Conservation (phyloP, 805 yeast genomes). For the Blastobotrys terrestris region DNA sequence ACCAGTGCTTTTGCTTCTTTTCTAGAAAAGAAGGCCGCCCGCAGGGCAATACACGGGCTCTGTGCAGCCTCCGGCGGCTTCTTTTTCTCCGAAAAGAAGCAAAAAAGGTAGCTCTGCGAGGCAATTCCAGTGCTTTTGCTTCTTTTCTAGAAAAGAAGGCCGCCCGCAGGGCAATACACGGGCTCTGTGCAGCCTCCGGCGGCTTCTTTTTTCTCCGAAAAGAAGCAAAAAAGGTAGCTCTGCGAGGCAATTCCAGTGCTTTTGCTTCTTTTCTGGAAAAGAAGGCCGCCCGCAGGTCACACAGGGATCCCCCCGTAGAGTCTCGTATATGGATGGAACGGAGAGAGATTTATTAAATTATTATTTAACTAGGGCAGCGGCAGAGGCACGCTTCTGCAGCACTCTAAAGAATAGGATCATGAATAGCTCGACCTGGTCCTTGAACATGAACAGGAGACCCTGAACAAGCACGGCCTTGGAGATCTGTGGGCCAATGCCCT, state of each 20-base stretch:
- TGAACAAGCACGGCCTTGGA: constrained; percentile 78
- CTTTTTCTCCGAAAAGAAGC: background rate
- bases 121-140: background rate
- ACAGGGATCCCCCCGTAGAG: too few species aligned
- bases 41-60: too few species aligned
- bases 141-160: background rate
- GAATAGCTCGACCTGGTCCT: constrained; percentile 49
- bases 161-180: background rate
- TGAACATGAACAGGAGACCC: constrained; percentile 76
- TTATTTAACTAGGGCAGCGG: background rate
- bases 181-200: background rate
- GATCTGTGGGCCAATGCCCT: constrained; percentile 75
- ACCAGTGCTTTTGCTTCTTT: too few species aligned
- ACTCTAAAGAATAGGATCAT: constrained; percentile 24
- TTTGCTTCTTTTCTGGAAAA: background rate
- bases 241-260: background rate
- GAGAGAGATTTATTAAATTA: too few species aligned
- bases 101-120: background rate
- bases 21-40: too few species aligned
- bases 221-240: background rate
- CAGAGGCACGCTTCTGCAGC: constrained; percentile 7
- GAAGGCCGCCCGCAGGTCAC: background rate
- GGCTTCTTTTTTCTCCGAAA: background rate
- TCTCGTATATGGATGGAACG: background rate
- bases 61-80: background rate